Base-by-base conservation (phyloP, 768 basidiomycete genomes). In the Mycena maculata region DNA sequence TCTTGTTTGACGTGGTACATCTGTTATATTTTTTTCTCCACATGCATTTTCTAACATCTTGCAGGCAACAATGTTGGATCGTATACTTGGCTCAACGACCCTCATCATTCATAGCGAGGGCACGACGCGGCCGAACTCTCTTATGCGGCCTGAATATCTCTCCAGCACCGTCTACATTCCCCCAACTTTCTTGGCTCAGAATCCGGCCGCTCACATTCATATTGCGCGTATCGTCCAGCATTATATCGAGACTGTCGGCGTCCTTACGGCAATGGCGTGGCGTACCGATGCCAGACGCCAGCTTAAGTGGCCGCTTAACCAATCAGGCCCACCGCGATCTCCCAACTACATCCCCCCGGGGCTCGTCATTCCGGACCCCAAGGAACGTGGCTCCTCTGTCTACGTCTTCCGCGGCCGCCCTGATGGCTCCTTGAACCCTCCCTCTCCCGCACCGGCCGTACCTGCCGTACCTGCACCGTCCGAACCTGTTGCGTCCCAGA, bases 51-150 rank as follows among this genome's bases (percentile, higher is more conserved):
- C 38, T 45, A 20, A 38, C 22, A 5, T 41, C 23, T 41, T 13
- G 2, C 6, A 67, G 66, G 66, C 60, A 22, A 67, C 66, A 2
- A 4, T 28, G 8, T 53, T 42, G 57, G 65, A 67, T 62, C 59
- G 65, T 13, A 18, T 23, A 1, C 49, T 38, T 30, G 66, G 66
- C 15, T 39, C 60, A 1, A 60, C 58, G 12, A 67, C 66, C 2
- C 55, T 67, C 50, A 30, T 67, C 13, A 16, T 67, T 44, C 59
- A 67, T 18, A 42, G 55, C 33, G 59, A 61, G 12, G 66, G 66
- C 20, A 67, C 58, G 20, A 60, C 57, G 7, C n/a, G 54, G 2
- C 66, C 66, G 10, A 57, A 52, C 16, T 54, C 59, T 9, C 60
- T 53, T 1, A 2, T 60, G 6, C 42, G 3, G 1, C 66, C 66